These are phyloP conservation scores for Solanum ahanhuiri DNA, from an alignment of 257 asterid species.

Conservation along the genomic window DNA sequence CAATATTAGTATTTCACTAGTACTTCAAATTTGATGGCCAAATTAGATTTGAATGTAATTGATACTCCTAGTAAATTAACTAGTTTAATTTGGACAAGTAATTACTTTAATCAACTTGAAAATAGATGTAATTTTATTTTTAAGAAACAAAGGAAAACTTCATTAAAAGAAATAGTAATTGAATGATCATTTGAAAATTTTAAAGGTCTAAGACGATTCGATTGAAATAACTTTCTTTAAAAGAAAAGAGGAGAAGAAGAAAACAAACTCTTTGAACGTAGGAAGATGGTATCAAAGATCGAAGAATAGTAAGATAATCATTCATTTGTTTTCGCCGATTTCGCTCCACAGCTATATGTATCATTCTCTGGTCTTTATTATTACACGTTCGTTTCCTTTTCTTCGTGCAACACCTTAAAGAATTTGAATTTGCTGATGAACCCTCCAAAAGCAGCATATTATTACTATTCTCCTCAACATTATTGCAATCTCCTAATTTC, in stretches of 20 bases:
- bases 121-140: not conserved
- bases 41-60: not conserved
- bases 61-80: not conserved
- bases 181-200: not conserved
- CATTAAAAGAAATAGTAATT: not conserved
- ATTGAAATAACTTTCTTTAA: too few relatives aligned
- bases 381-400: not conserved
- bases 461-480: not conserved
- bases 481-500: not conserved
- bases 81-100: too few relatives aligned
- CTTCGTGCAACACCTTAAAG: not conserved
- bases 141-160: not conserved
- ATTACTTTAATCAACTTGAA: not conserved
- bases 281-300: conserved; percentile 28
- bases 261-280: conserved; percentile 27
- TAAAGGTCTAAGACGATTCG: too few relatives aligned
- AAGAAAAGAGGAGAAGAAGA: not conserved
- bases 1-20: not conserved
- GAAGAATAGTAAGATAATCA: conserved; percentile 25
- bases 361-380: not conserved
- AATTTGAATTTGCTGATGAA: not conserved
- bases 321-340: not conserved
- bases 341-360: not conserved
- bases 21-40: not conserved
- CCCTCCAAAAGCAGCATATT: not conserved